Conservation (phyloP, 2,329 filamentous ascomycete genomes). For the Xylaria sp. region DNA sequence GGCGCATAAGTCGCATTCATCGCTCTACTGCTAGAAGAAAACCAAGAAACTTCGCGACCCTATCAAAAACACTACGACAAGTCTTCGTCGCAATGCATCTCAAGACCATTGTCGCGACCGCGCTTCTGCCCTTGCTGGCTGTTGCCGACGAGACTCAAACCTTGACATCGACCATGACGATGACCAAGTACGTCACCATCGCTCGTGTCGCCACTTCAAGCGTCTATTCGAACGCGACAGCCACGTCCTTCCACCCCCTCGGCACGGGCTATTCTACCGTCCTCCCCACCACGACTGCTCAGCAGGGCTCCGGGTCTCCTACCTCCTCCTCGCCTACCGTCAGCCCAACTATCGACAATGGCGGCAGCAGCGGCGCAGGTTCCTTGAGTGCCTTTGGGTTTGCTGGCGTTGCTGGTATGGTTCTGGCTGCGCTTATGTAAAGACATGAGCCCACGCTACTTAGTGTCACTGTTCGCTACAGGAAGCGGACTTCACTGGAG, state of each 20-base stretch:
- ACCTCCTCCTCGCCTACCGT: conserved; percentile 47
- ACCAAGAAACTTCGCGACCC: conserved; percentile 21
- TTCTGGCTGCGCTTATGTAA: conserved; percentile 65
- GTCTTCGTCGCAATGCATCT: conserved; percentile 55
- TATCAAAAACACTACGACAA: conserved; percentile 22
- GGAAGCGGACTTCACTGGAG: conserved; percentile 15
- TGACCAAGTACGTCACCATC: conserved; percentile 65
- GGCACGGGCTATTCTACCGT: conserved; percentile 48
- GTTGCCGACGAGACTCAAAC: conserved; percentile 57
- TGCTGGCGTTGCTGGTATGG: conserved; percentile 62
- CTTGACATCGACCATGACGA: conserved; percentile 61
- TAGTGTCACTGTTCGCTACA: conserved; percentile 29
- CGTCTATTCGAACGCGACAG: conserved; percentile 38
- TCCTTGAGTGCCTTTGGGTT: conserved; percentile 59
- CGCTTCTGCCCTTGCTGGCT: conserved; percentile 65
- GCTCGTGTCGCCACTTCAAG: conserved; percentile 53
- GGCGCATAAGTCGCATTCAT: conserved; percentile 36
- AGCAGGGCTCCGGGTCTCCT: conserved; percentile 42
- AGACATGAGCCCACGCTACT: conserved; percentile 22
- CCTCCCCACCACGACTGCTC: conserved; percentile 46
- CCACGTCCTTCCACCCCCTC: conserved; percentile 46
- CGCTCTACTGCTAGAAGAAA: conserved; percentile 18
- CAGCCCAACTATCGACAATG: conserved; percentile 52
- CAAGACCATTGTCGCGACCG: conserved; percentile 58
- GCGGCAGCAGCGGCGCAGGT: conserved; percentile 53